Conservation (phyloP, 208 protist genomes). For the Crithidia bombi region DNA sequence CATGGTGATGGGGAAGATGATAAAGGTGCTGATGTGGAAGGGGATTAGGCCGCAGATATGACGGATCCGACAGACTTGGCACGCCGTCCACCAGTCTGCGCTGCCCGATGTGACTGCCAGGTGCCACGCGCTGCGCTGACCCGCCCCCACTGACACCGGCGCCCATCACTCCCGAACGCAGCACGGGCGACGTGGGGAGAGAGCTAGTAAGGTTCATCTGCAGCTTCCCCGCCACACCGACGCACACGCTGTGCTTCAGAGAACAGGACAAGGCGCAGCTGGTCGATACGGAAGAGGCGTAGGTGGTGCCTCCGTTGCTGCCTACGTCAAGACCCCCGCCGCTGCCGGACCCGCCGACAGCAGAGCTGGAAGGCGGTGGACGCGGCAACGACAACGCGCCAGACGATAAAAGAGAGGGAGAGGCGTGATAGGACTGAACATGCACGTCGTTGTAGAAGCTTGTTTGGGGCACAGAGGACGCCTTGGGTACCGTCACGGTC, state of each 20-base stretch:
- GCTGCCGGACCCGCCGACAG: not conserved
- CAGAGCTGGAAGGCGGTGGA: conserved; percentile 9
- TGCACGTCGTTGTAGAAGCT: conserved; percentile 1
- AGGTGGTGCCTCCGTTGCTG: conserved; percentile 7
- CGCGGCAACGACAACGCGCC: conserved; percentile 26
- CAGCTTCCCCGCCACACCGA: conserved; percentile 29
- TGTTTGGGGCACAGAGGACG: not conserved
- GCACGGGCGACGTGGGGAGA: conserved; percentile 11
- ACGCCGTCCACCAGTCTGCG: not conserved
- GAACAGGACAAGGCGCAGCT: conserved; percentile 26
- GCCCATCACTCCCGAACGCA: not conserved
- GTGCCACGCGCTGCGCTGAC: not conserved
- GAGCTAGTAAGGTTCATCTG: conserved; percentile 38
- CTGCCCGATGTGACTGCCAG: conserved; percentile 2
- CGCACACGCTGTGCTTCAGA: conserved; percentile 32
- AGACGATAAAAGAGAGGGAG: conserved; percentile 14
- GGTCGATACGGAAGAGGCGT: conserved; percentile 20
- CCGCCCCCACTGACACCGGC: not conserved
- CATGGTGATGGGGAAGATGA: not conserved
- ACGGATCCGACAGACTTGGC: not conserved
- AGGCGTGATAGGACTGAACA: conserved; percentile 3
- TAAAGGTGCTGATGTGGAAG: not conserved
- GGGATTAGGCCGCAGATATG: not conserved
- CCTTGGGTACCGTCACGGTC: not conserved
- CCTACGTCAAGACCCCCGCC: conserved; percentile 2